Evolutionary conservation across 2,329 filamentous ascomycete species (phyloP).

Genomic region (Conoideocrella luteorostrata): DNA sequence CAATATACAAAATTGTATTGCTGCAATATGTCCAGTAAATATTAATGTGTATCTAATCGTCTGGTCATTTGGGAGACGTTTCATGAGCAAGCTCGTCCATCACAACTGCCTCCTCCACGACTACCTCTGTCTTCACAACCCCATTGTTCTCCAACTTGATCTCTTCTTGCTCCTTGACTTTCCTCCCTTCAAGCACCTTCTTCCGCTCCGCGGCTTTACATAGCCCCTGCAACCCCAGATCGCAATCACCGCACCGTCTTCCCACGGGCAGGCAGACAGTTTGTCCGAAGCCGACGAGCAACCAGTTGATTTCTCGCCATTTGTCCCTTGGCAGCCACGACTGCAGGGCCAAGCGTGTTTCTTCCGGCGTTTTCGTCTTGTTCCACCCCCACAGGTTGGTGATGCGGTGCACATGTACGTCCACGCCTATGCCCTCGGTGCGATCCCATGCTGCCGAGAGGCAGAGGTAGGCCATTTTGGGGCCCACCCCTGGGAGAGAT

Average conservation of each 20-base stretch:
- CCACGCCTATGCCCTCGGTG: constrained; percentile 77
- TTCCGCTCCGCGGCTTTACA: constrained; percentile 66
- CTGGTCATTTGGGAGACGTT: too few relatives aligned
- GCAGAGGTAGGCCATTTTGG: constrained; percentile 91
- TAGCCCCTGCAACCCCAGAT: constrained; percentile 66
- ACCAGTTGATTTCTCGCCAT: constrained; percentile 88
- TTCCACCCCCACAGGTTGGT: constrained; percentile 94
- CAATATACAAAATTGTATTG: too few relatives aligned
- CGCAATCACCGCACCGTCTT: constrained; percentile 77
- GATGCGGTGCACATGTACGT: constrained; percentile 92
- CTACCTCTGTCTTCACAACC: constrained; percentile 19
- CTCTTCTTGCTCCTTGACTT: constrained; percentile 26
- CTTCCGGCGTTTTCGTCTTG: constrained; percentile 72
- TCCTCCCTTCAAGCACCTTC: constrained; percentile 53
- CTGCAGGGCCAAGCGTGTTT: constrained; percentile 69
- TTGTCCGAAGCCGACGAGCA: constrained; percentile 85
- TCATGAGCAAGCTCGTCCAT: too few relatives aligned
- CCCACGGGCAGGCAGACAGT: constrained; percentile 77
- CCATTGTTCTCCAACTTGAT: constrained; percentile 19
- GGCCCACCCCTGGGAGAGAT: constrained; percentile 77
- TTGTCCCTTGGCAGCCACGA: constrained; percentile 75
- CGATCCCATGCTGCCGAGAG: constrained; percentile 64
- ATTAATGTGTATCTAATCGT: too few relatives aligned
- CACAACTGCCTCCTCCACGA: constrained; percentile 10
- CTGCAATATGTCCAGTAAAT: too few relatives aligned